phyloP scores from a whole-genome alignment of 257 asterid species.

The Primulina tabacum region DNA sequence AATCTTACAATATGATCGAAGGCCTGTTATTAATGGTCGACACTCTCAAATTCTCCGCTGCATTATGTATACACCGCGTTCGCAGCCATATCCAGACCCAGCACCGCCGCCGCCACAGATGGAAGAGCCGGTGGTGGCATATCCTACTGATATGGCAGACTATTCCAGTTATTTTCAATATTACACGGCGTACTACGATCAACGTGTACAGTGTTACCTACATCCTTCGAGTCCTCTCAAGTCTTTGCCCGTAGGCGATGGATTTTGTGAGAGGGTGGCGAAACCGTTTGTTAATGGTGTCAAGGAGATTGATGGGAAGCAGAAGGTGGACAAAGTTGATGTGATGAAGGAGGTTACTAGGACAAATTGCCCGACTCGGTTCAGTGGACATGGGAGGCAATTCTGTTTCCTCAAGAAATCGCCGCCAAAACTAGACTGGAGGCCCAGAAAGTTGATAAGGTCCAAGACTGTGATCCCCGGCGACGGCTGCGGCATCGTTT shows the following conservation, averaged over 20 bases:
- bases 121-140: background rate
- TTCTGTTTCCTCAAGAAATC: background rate
- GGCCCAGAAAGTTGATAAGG: background rate
- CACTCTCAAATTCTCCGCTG: background rate
- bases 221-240: background rate
- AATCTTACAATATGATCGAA: background rate
- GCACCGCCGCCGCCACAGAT: no score
- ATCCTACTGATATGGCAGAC: background rate
- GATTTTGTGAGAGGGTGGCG: background rate
- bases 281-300: background rate
- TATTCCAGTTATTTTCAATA: background rate
- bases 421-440: background rate
- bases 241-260: background rate
- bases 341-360: background rate
- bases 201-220: background rate
- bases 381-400: background rate
- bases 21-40: background rate
- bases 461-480: background rate
- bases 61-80: background rate
- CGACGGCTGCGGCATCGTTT: background rate
- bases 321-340: background rate
- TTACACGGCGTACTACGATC: background rate
- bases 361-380: no score
- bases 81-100: no score
- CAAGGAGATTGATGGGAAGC: background rate